These are phyloP conservation scores for Penicillium sp. DNA, from an alignment of 2,329 filamentous ascomycete species.

Conservation along the genomic window DNA sequence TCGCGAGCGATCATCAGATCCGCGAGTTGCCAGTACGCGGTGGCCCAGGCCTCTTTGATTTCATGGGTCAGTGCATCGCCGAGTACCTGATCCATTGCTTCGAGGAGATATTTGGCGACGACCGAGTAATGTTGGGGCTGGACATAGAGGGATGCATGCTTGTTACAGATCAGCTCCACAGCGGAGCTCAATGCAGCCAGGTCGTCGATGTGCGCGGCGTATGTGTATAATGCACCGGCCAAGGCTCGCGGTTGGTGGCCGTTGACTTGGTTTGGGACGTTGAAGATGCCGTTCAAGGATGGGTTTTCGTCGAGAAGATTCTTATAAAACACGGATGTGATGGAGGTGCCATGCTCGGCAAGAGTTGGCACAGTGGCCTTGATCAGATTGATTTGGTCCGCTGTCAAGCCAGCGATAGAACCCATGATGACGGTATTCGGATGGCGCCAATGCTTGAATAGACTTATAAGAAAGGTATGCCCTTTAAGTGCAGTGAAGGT, in stretches of 20 bases:
- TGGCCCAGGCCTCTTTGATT: slow-evolving; percentile 65
- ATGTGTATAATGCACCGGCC: slow-evolving; percentile 66
- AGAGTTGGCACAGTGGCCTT: slow-evolving; percentile 69
- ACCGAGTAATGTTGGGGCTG: slow-evolving; percentile 67
- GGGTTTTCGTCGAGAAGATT: slow-evolving; percentile 66
- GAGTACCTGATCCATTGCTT: slow-evolving; percentile 65
- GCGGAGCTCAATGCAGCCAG: slow-evolving; percentile 57
- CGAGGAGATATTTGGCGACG: slow-evolving; percentile 67
- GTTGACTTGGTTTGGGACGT: slow-evolving; percentile 65
- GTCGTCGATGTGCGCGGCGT: slow-evolving; percentile 70
- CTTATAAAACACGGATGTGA: slow-evolving; percentile 70
- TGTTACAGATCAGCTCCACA: slow-evolving; percentile 70
- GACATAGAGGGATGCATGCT: slow-evolving; percentile 70
- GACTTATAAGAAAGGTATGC: neutral
- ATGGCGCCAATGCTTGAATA: neutral
- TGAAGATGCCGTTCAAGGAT: slow-evolving; percentile 68
- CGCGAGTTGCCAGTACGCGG: slow-evolving; percentile 71
- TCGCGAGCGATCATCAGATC: slow-evolving; percentile 69
- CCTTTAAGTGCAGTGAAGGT: neutral
- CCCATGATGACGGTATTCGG: slow-evolving; percentile 12
- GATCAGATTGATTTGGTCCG: slow-evolving; percentile 63
- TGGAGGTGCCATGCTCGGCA: slow-evolving; percentile 63
- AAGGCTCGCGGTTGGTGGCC: slow-evolving; percentile 69
- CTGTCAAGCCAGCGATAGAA: slow-evolving; percentile 19
- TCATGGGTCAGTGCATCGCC: slow-evolving; percentile 65